Evolutionary conservation across 169 alveolate species (phyloP), one percentile per base, ranked within the genome.

Genomic region (Eimeria maxima): DNA sequence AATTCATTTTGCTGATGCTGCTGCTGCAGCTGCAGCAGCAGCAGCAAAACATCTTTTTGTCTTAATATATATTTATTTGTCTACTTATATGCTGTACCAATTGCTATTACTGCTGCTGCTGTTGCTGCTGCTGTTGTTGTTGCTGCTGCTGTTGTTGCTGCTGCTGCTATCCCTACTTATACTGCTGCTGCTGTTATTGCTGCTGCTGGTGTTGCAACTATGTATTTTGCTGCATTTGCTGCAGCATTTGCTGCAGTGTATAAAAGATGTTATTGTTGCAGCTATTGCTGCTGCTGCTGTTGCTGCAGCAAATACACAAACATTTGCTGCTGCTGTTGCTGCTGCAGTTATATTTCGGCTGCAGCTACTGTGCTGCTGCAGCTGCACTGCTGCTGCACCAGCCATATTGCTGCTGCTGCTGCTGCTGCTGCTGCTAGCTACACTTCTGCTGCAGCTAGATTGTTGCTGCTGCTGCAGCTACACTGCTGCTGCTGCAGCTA

Each of bases 391-490:
- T 20, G 5, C 44, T 73, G 50, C 55, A 14, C 83, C 50, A 6
- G 16, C 20, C 55, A 10, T 42, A 4, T 22, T 7, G 83, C 83
- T 22, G 50, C 83, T 7, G 67, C 65, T 4, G 89, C 65, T 13
- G 89, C 89, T 5, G 65, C 89, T 42, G 89, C 89, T 5, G 87
- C 83, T 6, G 53, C 38, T 29, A n/a, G 45, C 47, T 69, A 94
- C 33, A 7, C 89, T 94, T 60, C 27, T 45, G 95, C 96, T 83
- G 90, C 94, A 81, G 57, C 44, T 60, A 27, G 38, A 11, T 90
- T 94, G 95, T 50, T 94, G 96, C 67, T 50, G 45, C 84, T 53
- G 55, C 57, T 63, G 50, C 84, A 14, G 81, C 91, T 24, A 94
- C 84, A 44, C 78, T 76, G 4, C 95, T 83, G 89, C 67, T 94